Percentiles rank a stretch among this genome's conserved stretches.
Conservation (phyloP, 345 rosid species). For the Salix koriyanagi region DNA sequence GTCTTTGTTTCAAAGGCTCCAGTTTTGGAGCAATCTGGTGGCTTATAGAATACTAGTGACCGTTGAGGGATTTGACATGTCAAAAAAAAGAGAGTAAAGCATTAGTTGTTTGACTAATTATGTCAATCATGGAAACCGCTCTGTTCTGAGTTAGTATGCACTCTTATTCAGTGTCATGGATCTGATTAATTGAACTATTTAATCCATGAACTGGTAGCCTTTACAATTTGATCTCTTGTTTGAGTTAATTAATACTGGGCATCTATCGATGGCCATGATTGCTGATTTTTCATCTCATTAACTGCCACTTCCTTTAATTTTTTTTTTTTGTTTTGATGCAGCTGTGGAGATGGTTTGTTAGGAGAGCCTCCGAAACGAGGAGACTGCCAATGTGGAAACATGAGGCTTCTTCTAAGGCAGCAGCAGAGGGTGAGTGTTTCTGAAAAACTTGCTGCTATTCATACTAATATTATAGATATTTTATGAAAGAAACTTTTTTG, state of each 20-base stretch:
- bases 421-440: slow-evolving; percentile 60
- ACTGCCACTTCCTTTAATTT: background rate
- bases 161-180: background rate
- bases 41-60: background rate
- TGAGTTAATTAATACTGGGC: background rate
- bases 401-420: slow-evolving; percentile 73
- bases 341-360: slow-evolving; percentile 73
- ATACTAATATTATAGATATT: background rate
- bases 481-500: background rate
- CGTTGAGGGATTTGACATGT: background rate
- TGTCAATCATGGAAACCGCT: background rate
- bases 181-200: slow-evolving; percentile 1
- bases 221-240: background rate
- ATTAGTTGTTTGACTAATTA: background rate
- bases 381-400: slow-evolving; percentile 77
- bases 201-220: background rate
- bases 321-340: slow-evolving; percentile 25
- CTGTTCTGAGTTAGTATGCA: background rate
- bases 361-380: slow-evolving; percentile 67
- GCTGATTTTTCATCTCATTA: background rate
- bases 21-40: background rate
- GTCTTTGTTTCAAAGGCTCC: background rate
- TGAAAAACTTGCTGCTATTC: background rate
- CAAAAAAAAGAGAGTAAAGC: background rate
- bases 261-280: background rate